Evolutionary conservation across 225 moss, liverwort and hornwort species (phyloP), one percentile per base, ranked within the genome.

Genomic region (Marchantia polymorpha): DNA sequence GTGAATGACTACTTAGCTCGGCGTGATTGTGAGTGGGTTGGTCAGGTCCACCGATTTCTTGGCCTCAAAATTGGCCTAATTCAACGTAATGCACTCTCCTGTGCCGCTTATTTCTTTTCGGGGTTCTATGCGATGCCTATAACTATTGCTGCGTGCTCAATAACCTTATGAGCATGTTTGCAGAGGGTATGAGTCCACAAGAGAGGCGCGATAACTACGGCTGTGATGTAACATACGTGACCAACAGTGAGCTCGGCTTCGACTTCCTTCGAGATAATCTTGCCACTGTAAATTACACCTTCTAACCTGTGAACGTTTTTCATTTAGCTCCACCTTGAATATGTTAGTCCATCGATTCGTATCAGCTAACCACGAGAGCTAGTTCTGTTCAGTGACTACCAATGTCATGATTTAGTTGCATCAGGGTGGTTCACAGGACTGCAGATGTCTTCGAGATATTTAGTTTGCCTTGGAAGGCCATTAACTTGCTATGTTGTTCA

Each of bases 21-120:
- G 82, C 92, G 96, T 80, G 96, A 96, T 87, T 96, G 96, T 82
- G 96, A 96, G 80, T 96, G 96, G 96, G 96, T 96, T 54, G 96
- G 96, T 78, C 96, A 94, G 89, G 89, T 96, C 66, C 96, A 91
- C 79, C 92, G 96, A 23, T 96, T 96, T 75, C 87, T 96, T 52
- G 96, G 96, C 52, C 96, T 96, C 70, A 87, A 90, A 83, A 93
- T 96, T 59, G 96, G 96, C 82, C 86, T 96, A 63, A 96, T 96
- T 76, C 96, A 96, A 90, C 96, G 95, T 95, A 90, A 51, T 80
- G 14, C 71, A 82, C 50, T n/a, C n/a, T n/a, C 59, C 26, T 25
- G 27, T 76, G 23, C 7, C 16, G 67, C 70, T 52, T 29, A 63
- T 79, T 77, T 55, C 58, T 78, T 27, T 48, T 78, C 26, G 50